A percentile compares a stretch with the other conserved stretches of the same genome.
Evolutionary conservation across 1,139 yeast species (phyloP).

Genomic region (Saccharomyces hybrid): DNA sequence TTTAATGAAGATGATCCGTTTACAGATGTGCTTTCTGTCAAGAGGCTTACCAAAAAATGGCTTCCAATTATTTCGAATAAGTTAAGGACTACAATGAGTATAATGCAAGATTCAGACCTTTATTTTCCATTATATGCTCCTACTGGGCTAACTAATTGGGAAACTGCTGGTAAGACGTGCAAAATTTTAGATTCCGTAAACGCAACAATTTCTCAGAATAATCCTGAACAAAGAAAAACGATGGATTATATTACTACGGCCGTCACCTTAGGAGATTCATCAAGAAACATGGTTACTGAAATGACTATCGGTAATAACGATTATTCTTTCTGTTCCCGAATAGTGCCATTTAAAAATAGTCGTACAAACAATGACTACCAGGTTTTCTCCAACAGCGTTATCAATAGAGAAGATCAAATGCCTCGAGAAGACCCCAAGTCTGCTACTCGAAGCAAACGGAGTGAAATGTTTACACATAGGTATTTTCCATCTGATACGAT

Average conservation of each 20-base stretch:
- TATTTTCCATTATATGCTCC: slow-evolving; percentile 25
- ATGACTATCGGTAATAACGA: slow-evolving; percentile 12
- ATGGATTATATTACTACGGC: slow-evolving; percentile 19
- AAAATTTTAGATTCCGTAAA: slow-evolving; percentile 21
- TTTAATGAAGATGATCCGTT: slow-evolving; percentile 32
- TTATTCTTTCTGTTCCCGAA: slow-evolving; percentile 19
- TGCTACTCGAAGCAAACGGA: slow-evolving; percentile 9
- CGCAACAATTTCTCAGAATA: slow-evolving; percentile 15
- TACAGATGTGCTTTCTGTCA: slow-evolving; percentile 8
- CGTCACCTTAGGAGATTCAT: slow-evolving; percentile 17
- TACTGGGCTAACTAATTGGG: slow-evolving; percentile 23
- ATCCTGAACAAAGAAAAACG: slow-evolving; percentile 12
- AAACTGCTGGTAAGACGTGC: slow-evolving; percentile 21
- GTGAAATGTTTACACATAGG: slow-evolving; percentile 16
- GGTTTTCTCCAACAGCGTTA: slow-evolving; percentile 32
- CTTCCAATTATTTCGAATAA: slow-evolving; percentile 18
- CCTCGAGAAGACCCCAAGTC: slow-evolving; percentile 5
- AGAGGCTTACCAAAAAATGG: slow-evolving; percentile 9
- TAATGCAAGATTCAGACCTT: slow-evolving; percentile 25
- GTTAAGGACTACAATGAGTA: slow-evolving; percentile 20
- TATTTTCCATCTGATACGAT: slow-evolving; percentile 33
- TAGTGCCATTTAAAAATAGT: slow-evolving; percentile 11
- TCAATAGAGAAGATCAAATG: slow-evolving; percentile 27
- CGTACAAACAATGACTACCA: slow-evolving; percentile 15
- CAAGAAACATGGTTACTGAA: slow-evolving; percentile 21